Conservation (phyloP, 2,329 filamentous ascomycete genomes). For the Ophiostoma perfectum region DNA sequence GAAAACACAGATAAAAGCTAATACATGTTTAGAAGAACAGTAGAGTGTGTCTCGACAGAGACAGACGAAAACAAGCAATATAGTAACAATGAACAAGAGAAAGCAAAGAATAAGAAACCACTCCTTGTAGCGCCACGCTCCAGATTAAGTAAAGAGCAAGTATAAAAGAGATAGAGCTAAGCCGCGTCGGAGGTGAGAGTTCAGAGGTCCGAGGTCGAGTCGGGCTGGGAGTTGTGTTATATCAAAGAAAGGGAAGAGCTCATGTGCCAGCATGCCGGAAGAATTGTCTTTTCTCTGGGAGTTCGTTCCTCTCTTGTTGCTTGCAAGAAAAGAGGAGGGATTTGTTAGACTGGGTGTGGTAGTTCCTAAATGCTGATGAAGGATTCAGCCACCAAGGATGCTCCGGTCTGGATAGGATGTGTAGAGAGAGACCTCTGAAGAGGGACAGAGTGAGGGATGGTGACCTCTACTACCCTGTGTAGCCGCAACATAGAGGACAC, state of each 20-base stretch:
- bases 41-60: not conserved
- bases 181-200: not conserved
- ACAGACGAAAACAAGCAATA: not conserved
- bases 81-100: not conserved
- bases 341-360: no score
- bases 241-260: no score
- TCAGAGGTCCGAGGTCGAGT: not conserved
- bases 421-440: not conserved
- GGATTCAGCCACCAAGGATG: no score
- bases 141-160: not conserved
- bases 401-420: not conserved
- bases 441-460: not conserved
- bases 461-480: not conserved
- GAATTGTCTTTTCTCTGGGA: no score
- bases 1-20: not conserved
- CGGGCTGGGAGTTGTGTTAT: no score
- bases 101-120: not conserved
- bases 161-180: not conserved
- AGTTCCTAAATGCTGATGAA: no score
- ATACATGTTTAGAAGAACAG: not conserved
- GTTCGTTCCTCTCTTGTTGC: no score
- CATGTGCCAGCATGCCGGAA: no score
- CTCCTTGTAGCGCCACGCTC: constrained; percentile 10
- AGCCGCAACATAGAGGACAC: constrained; percentile 47
- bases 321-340: no score